Percentiles rank a stretch among this genome's conserved stretches.
phyloP scores from a whole-genome alignment of 1,139 yeast genomes.

The Taphrina populina region DNA sequence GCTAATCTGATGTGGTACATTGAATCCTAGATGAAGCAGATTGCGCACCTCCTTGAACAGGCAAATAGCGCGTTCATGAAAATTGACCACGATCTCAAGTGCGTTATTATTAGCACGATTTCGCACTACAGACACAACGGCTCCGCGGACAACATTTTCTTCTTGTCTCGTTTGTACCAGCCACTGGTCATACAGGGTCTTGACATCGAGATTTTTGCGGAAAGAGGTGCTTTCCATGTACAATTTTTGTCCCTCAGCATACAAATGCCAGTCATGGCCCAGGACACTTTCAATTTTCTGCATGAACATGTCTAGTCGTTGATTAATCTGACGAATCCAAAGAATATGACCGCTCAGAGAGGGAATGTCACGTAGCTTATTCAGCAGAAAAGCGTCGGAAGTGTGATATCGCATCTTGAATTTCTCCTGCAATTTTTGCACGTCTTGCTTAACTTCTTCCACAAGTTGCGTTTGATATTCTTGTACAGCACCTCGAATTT shows the following conservation, averaged over 20 bases:
- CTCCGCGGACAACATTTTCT: conserved; percentile 45
- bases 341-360: conserved; percentile 51
- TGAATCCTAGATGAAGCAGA: conserved; percentile 56
- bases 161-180: conserved; percentile 42
- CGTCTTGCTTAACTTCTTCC: conserved; percentile 52
- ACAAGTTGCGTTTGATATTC: conserved; percentile 57
- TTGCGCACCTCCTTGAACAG: conserved; percentile 58
- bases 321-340: conserved; percentile 55
- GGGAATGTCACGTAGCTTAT: conserved; percentile 52
- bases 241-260: conserved; percentile 69
- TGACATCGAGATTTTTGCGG: conserved; percentile 51
- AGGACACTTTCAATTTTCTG: conserved; percentile 55
- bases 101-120: conserved; percentile 26
- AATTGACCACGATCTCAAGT: conserved; percentile 49
- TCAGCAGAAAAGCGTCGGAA: conserved; percentile 46
- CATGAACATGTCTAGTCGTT: conserved; percentile 49
- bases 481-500: conserved; percentile 56
- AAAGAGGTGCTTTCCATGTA: conserved; percentile 54
- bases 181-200: conserved; percentile 54
- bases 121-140: conserved; percentile 47
- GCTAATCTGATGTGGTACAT: conserved; percentile 56
- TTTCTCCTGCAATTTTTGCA: conserved; percentile 49
- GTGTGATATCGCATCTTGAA: conserved; percentile 46
- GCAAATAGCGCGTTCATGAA: conserved; percentile 52
- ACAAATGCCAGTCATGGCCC: conserved; percentile 73